phyloP scores from a whole-genome alignment of 371 early-diverging fungal species.

The Mucor saturninus region DNA sequence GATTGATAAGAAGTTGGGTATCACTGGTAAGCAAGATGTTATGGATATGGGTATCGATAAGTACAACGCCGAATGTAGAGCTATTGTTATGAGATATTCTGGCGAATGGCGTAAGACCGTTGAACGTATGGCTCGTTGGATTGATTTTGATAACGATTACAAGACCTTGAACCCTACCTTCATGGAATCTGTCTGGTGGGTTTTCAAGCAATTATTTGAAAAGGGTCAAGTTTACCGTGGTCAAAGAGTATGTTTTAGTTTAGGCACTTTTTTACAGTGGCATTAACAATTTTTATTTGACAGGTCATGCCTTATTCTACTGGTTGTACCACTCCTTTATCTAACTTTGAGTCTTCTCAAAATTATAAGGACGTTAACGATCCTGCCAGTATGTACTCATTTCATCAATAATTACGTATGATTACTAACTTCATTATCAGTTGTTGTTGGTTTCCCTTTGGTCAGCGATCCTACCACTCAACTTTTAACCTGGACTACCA shows the following conservation, averaged over 20 bases:
- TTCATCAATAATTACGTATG: background rate
- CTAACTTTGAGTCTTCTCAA: conserved; percentile 99
- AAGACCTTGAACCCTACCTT: conserved; percentile 79
- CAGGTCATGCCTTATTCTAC: conserved; percentile 99
- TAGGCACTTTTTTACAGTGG: too few relatives aligned
- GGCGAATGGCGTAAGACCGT: conserved; percentile 98
- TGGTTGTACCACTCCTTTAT: conserved; percentile 95
- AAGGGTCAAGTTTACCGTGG: conserved; percentile 99
- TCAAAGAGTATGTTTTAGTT: conserved; percentile 59
- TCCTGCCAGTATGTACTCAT: conserved; percentile 72
- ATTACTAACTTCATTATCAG: conserved; percentile 32
- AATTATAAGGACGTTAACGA: conserved; percentile 99
- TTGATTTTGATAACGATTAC: conserved; percentile 99
- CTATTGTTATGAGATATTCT: conserved; percentile 98
- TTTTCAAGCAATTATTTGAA: conserved; percentile 96
- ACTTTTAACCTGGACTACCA: conserved; percentile 99
- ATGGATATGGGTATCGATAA: conserved; percentile 97
- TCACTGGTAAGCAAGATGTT: conserved; percentile 93
- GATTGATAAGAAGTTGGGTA: conserved; percentile 98
- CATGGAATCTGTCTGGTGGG: conserved; percentile 85
- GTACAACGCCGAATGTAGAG: conserved; percentile 99
- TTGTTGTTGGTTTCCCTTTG: conserved; percentile 96
- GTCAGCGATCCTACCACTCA: conserved; percentile 78
- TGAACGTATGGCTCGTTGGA: conserved; percentile 99
- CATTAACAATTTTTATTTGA: background rate